Base-by-base conservation (phyloP, 495 filamentous ascomycete genomes). In the Daldinia concentrica region DNA sequence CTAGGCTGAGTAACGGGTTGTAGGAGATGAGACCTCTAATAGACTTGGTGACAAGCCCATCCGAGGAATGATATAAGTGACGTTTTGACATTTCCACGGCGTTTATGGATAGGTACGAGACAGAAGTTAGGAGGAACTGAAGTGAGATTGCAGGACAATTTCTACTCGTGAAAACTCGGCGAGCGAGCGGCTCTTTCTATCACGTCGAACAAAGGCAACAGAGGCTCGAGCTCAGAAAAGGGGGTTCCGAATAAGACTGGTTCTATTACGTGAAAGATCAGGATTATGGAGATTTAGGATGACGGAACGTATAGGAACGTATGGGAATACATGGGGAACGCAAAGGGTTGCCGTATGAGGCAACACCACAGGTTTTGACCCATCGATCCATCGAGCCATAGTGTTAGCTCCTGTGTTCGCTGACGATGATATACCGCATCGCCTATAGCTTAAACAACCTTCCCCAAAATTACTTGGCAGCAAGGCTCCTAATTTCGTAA, bases 1-100 rank as follows among this genome's bases (percentile, higher is more conserved):
- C 86, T 22, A 89, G 80, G n/a, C 77, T 81, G 36, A 90, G 83
- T 22, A 82, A 81, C 1, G 84, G 84, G 78, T 89, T 90, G 68
- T 84, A 82, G 22, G 87, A 78, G 51, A 88, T 80, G 58, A 89
- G 79, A 11, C 84, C 85, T 61, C 85, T 81, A 29, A 90, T 81
- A 36, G 84, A 80, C 62, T 85, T 85, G 62, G 83, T 81, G 41
- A 90, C 87, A 34, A 90, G 84, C 29, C 83, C 83, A 52, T 83
- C 82, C 1, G 81, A 62, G 19, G 81, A 81, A 36, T 80, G 66
- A 69, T 82, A 85, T 56, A 85, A 79, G 52, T 85, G 83, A 15
- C 77, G 74, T 54, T 78, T 81, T n/a, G 83, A 85, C 83, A 85
- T 85, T 37, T 61, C 51, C 17, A 32, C 43, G 58, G 39, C 7